Conservation (phyloP, 1,284 basidiomycete genomes). For the Irpex rosettiformis region DNA sequence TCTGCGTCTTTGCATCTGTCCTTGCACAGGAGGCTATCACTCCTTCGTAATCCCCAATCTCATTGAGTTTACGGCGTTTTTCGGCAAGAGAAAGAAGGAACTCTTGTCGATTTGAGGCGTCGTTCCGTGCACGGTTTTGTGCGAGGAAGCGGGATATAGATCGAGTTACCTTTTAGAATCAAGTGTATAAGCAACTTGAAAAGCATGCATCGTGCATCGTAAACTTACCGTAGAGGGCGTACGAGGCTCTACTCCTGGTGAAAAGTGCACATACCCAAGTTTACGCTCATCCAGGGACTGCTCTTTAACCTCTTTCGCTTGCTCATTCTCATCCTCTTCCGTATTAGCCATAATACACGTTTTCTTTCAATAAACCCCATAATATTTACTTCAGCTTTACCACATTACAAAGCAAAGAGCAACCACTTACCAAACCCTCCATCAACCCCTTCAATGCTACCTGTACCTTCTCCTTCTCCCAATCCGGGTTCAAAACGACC, state of each 20-base stretch:
- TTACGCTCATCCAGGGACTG: constrained; percentile 58
- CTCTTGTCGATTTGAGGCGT: constrained; percentile 70
- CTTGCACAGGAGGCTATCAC: constrained; percentile 56
- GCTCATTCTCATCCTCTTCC: not conserved
- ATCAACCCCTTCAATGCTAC: constrained; percentile 50
- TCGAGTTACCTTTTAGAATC: constrained; percentile 52
- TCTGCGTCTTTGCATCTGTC: constrained; percentile 62
- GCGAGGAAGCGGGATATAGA: constrained; percentile 69
- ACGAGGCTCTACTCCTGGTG: constrained; percentile 40
- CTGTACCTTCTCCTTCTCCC: constrained; percentile 56
- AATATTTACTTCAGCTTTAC: not conserved
- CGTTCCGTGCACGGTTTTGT: constrained; percentile 62
- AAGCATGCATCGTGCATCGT: not conserved
- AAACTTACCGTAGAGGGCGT: constrained; percentile 55
- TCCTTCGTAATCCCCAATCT: constrained; percentile 25
- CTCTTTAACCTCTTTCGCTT: constrained; percentile 14
- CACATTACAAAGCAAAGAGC: not conserved
- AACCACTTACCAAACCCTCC: constrained; percentile 33
- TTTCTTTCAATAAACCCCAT: not conserved
- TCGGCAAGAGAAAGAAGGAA: constrained; percentile 59
- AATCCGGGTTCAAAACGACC: constrained; percentile 61
- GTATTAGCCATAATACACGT: not conserved
- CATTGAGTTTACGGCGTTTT: constrained; percentile 42
- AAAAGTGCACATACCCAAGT: constrained; percentile 51
- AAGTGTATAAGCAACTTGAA: not conserved